Base-by-base conservation (phyloP, 495 filamentous ascomycete species). In the Daldinia decipiens region DNA sequence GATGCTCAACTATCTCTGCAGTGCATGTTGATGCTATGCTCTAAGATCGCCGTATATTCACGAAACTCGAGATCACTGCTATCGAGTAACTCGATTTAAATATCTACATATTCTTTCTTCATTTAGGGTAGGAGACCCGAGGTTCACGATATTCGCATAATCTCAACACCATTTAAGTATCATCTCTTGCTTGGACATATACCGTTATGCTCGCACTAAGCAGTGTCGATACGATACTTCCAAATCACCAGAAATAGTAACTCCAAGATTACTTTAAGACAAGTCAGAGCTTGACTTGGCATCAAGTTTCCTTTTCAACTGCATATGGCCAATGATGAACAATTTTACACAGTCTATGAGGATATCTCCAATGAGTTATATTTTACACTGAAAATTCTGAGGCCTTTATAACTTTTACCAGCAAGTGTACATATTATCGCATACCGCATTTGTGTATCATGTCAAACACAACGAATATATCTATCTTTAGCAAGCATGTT, bases 331-430 rank as follows among this genome's bases (percentile, higher is more conserved):
- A 55, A 59, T 77, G 75, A 77, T 75, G 75, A 77, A 55, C 68
- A n/a, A 66, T 73, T 50, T 71, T 77, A 71, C 51, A 72, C 67
- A 71, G 59, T 71, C 71, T 74, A 77, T 64, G 75, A 77, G 75
- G 75, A 75, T 73, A 38, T 59, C 70, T 73, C 71, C 71, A 64
- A 74, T 74, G 71, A 71, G 51, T 63, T 59, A 36, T 70, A 71
- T 72, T 67, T 67, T 64, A 77, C 75, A 77, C 75, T 77, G 75
- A 77, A 77, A 77, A 77, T 77, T 77, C 75, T 77, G 75, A 77
- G 75, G 75, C 75, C 73, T 67, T 70, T 17, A 31, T 73, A 45
- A 26, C 38, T 70, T 26, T 51, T 24, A 62, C 15, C 43, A 47
- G 4, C 21, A 0, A 13, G 34, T 19, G 8, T 34, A 51, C 31